Base-by-base conservation (phyloP, 768 basidiomycete species). In the Polyporus arcularius region DNA sequence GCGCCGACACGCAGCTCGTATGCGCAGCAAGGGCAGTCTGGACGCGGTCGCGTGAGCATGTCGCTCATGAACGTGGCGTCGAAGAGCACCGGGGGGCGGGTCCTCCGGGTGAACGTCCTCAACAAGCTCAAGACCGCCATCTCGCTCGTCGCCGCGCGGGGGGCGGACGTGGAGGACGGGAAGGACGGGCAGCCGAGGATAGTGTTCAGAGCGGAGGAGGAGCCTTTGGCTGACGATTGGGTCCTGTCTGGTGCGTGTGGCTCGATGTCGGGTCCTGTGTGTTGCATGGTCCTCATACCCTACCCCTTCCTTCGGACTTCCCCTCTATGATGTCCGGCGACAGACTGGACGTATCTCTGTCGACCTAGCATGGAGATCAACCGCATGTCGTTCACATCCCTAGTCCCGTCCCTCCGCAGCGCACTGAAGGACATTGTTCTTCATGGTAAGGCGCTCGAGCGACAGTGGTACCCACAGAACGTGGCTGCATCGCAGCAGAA, bases 281-380 rank as follows among this genome's bases (percentile, higher is more conserved):
- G 68, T 63, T 26, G 21, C 21, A 26, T 26, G 21, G 21, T 26
- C 21, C 21, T 26, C 21, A 26, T 26, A 26, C 21, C 21, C 21
- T 26, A 26, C 21, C 21, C 21, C 21, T 26, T 26, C 21, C 21
- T 26, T 26, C 21, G 1, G 21, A 26, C 1, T 26, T 26, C 21
- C 2, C 21, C 21, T 1, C 21, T 26, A n/a, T 2, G 21, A 4
- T 6, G 4, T 11, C 26, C 43, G 49, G 8, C 40, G 46, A 35
- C 41, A 83, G 83, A 78, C n/a, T 84, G 83, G 83, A 73, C 80
- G 43, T 84, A 84, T 56, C 64, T 79, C 39, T 75, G 80, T 55
- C 70, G 64, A 16, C 78, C 78, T 9, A 74, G 68, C 0, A 66
- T 76, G 3, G 72, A 74, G 40, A 58, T 82, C 1, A 79, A 80